phyloP scores from a whole-genome alignment of 805 yeast species.

The Ogataea parapolymorpha region DNA sequence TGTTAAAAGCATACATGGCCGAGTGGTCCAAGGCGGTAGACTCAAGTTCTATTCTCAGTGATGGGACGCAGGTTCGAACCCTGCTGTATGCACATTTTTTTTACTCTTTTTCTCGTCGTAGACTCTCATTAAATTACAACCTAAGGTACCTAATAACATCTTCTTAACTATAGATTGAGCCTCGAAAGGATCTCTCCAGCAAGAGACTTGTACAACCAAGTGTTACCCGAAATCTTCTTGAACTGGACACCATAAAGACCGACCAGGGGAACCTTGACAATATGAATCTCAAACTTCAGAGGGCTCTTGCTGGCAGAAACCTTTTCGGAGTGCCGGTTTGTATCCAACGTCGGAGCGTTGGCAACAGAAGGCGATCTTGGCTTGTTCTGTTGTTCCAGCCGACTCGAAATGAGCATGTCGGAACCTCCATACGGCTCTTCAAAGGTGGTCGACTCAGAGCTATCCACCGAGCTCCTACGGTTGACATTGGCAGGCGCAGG shows the following conservation, averaged over 20 bases:
- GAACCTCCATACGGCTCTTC: slow-evolving; percentile 49
- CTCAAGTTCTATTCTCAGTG: slow-evolving; percentile 32
- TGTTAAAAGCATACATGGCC: slow-evolving; percentile 28
- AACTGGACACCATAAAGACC: slow-evolving; percentile 92
- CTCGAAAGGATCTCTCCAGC: slow-evolving; percentile 81
- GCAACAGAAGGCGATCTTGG: slow-evolving; percentile 18
- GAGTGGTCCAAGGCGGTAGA: slow-evolving; percentile 32
- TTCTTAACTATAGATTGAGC: slow-evolving; percentile 48
- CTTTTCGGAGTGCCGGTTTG: slow-evolving; percentile 9
- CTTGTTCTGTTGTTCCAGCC: slow-evolving; percentile 47
- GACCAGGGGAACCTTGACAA: slow-evolving; percentile 87
- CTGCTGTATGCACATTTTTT: slow-evolving; percentile 28
- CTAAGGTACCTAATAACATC: too few relatives aligned
- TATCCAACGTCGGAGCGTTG: slow-evolving; percentile 7
- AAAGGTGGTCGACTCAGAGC: slow-evolving; percentile 62
- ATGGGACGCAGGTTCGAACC: slow-evolving; percentile 34
- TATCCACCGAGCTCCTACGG: slow-evolving; percentile 39
- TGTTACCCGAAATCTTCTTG: slow-evolving; percentile 88
- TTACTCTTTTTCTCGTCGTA: not conserved
- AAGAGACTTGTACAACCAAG: slow-evolving; percentile 90
- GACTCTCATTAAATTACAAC: too few relatives aligned
- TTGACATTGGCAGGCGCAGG: slow-evolving; percentile 38
- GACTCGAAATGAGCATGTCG: slow-evolving; percentile 59
- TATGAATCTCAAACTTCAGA: slow-evolving; percentile 82
- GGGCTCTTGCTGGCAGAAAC: slow-evolving; percentile 46